phyloP scores from a whole-genome alignment of 2,329 filamentous ascomycete genomes.

The Rasamsonia emersonii region DNA sequence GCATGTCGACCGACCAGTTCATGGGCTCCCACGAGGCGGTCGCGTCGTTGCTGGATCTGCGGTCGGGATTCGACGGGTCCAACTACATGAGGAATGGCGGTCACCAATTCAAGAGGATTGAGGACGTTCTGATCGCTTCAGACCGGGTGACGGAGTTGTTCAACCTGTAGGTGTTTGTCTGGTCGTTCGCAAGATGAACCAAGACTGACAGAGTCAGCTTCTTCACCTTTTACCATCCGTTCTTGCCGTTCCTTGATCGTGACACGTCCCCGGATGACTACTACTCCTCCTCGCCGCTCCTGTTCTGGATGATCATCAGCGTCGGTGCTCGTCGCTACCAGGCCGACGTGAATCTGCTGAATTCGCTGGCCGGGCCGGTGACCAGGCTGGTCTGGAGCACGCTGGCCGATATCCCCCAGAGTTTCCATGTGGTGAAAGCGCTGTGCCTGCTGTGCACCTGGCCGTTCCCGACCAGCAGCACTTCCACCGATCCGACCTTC shows the following conservation, averaged over 20 bases:
- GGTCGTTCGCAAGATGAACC: background rate
- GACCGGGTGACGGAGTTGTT: constrained; percentile 39
- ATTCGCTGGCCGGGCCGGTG: constrained; percentile 44
- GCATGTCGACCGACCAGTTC: constrained; percentile 32
- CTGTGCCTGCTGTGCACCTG: constrained; percentile 56
- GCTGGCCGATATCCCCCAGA: constrained; percentile 52
- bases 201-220: constrained; percentile 41
- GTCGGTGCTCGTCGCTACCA: constrained; percentile 54
- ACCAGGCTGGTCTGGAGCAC: constrained; percentile 54
- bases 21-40: constrained; percentile 43
- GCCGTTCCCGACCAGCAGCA: constrained; percentile 56
- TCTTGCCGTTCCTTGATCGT: constrained; percentile 54
- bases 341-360: constrained; percentile 46
- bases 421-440: constrained; percentile 57
- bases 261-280: constrained; percentile 48
- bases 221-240: constrained; percentile 56
- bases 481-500: constrained; percentile 56
- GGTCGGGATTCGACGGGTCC: constrained; percentile 37
- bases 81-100: constrained; percentile 41
- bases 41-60: constrained; percentile 41
- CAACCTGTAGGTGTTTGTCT: constrained; percentile 27
- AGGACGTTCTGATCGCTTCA: constrained; percentile 37
- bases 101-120: constrained; percentile 43
- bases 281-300: constrained; percentile 49
- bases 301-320: constrained; percentile 61